These are phyloP conservation scores for Psilocybe azurescens DNA, from an alignment of 768 basidiomycete genomes.

Conservation along the genomic window DNA sequence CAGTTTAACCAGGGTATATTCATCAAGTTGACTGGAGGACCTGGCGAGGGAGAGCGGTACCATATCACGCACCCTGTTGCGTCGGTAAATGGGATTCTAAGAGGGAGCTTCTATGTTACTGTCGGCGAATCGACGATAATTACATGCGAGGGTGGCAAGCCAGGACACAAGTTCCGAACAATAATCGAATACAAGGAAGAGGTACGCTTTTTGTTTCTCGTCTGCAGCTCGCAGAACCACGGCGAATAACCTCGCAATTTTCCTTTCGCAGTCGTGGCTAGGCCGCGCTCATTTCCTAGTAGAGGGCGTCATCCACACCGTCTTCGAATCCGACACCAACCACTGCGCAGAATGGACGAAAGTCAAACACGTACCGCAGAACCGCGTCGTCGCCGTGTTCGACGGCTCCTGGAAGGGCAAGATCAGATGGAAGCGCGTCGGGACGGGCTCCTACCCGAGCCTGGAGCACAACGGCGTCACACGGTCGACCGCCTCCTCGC, in stretches of 20 bases:
- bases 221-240: neutral
- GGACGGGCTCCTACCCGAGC: slow-evolving; percentile 45
- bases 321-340: slow-evolving; percentile 64
- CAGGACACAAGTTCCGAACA: slow-evolving; percentile 69
- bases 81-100: slow-evolving; percentile 88
- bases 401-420: slow-evolving; percentile 89
- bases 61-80: slow-evolving; percentile 91
- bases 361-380: slow-evolving; percentile 88
- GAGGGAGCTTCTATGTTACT: slow-evolving; percentile 92
- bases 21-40: slow-evolving; percentile 74
- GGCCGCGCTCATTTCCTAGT: slow-evolving; percentile 84
- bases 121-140: slow-evolving; percentile 80
- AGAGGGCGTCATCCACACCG: slow-evolving; percentile 90
- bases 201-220: slow-evolving; percentile 44
- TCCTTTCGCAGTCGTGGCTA: slow-evolving; percentile 73
- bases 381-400: slow-evolving; percentile 77
- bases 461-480: slow-evolving; percentile 30
- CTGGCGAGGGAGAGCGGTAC: slow-evolving; percentile 80
- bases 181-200: slow-evolving; percentile 97
- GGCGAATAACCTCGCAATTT: neutral
- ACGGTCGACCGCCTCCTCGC: slow-evolving; percentile 51
- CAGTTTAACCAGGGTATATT: slow-evolving; percentile 89
- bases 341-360: slow-evolving; percentile 75
- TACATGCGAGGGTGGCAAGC: slow-evolving; percentile 76
- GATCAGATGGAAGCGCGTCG: slow-evolving; percentile 78